Percentiles rank a stretch among this genome's conserved stretches.
Evolutionary conservation across 2,329 filamentous ascomycete species (phyloP).

Genomic region (Hypoxylon sp.): DNA sequence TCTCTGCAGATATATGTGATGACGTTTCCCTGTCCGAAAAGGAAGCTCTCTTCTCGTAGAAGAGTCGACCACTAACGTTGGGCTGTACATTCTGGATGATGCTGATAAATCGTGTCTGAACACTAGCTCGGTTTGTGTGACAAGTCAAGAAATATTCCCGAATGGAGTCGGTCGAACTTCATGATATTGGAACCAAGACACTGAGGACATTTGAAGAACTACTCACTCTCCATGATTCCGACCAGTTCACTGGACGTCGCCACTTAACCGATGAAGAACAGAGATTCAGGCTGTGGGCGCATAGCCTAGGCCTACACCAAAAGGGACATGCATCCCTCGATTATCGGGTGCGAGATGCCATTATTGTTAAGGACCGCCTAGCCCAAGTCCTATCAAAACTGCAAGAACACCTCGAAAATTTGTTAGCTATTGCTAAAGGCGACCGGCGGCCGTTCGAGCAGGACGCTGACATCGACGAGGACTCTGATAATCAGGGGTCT

Average conservation of each 20-base stretch:
- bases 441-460: not conserved
- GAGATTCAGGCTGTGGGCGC: constrained; percentile 37
- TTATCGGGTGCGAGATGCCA: constrained; percentile 38
- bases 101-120: not conserved
- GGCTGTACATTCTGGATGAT: not conserved
- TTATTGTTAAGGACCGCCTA: constrained; percentile 25
- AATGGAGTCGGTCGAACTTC: not conserved
- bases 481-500: not conserved
- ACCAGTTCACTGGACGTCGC: not conserved
- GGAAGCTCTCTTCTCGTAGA: too few species aligned
- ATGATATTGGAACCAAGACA: not conserved
- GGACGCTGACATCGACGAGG: not conserved
- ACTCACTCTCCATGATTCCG: not conserved
- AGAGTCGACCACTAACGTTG: not conserved
- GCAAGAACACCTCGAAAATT: not conserved
- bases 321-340: constrained; percentile 40
- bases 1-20: not conserved
- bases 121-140: not conserved
- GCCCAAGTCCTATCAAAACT: not conserved
- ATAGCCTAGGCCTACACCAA: constrained; percentile 32
- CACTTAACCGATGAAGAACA: constrained; percentile 9
- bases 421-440: not conserved
- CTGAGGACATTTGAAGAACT: not conserved
- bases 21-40: too few species aligned
- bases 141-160: not conserved